Conservation (phyloP, 2,329 filamentous ascomycete species). For the Neofusicoccum ribis region DNA sequence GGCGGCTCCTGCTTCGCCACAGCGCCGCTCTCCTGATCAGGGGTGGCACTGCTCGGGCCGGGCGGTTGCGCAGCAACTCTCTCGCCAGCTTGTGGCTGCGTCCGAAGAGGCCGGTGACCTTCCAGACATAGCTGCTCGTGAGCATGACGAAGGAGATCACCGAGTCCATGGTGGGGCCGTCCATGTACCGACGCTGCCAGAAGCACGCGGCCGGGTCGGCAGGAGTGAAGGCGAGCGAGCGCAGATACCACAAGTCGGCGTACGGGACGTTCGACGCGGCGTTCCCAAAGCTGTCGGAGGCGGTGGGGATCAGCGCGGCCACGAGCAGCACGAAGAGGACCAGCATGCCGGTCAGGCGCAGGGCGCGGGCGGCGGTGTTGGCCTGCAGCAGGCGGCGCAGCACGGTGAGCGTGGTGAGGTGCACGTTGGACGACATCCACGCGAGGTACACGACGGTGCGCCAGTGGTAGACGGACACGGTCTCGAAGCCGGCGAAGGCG, state of each 20-base stretch:
- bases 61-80: not conserved
- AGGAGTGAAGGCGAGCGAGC: not conserved
- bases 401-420: conserved; percentile 24
- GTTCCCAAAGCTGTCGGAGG: not conserved
- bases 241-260: not conserved
- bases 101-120: not conserved
- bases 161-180: not conserved
- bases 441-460: conserved; percentile 25
- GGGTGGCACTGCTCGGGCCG: not conserved
- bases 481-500: conserved; percentile 17
- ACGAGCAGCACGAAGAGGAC: conserved; percentile 18
- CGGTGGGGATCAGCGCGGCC: not conserved
- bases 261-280: not conserved
- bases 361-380: conserved; percentile 13
- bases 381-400: conserved; percentile 22
- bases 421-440: conserved; percentile 25
- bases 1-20: not conserved
- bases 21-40: not conserved
- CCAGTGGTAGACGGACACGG: conserved; percentile 22
- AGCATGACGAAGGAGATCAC: not conserved
- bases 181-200: not conserved
- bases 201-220: not conserved
- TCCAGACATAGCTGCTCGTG: not conserved
- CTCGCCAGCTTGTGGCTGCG: not conserved
- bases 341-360: conserved; percentile 23